These are phyloP conservation scores for Nissolia schottii DNA, from an alignment of 306 rosid genomes.

Conservation along the genomic window DNA sequence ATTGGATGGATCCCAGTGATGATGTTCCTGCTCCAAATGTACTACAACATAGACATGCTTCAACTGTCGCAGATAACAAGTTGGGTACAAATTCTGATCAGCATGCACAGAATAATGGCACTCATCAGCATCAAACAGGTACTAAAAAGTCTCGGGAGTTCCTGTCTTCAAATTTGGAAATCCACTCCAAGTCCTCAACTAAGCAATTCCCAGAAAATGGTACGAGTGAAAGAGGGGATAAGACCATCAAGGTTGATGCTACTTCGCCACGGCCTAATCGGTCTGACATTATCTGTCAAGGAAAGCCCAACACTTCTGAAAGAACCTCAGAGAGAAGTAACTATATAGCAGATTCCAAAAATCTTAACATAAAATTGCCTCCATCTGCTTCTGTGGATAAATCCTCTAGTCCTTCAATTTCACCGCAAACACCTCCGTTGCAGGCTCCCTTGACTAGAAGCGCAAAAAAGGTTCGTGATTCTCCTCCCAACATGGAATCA, in stretches of 20 bases:
- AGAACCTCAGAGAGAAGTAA: slow-evolving; percentile 1
- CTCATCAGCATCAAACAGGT: slow-evolving; percentile 22
- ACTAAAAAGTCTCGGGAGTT: slow-evolving; percentile 19
- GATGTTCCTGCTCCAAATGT: slow-evolving; percentile 41
- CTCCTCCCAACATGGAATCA: slow-evolving; percentile 17
- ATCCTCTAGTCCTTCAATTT: slow-evolving; percentile 21
- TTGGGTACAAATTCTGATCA: slow-evolving; percentile 17
- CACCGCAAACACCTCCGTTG: slow-evolving; percentile 36
- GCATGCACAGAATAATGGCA: slow-evolving; percentile 19
- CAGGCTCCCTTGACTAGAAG: not conserved
- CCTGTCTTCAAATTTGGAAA: no score
- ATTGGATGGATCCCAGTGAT: slow-evolving; percentile 59
- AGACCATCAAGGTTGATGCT: slow-evolving; percentile 1
- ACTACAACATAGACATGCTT: slow-evolving; percentile 44
- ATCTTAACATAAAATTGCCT: not conserved
- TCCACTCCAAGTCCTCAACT: slow-evolving; percentile 35
- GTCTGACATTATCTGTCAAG: not conserved
- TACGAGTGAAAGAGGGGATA: slow-evolving; percentile 15
- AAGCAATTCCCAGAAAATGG: slow-evolving; percentile 7
- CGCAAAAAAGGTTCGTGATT: slow-evolving; percentile 16
- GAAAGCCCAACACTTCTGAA: slow-evolving; percentile 23
- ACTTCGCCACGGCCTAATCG: not conserved
- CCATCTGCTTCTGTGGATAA: slow-evolving; percentile 5
- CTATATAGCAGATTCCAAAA: not conserved
- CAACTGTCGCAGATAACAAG: slow-evolving; percentile 31